Base-by-base conservation (phyloP, 805 yeast species). In the Ogataea methanolica region DNA sequence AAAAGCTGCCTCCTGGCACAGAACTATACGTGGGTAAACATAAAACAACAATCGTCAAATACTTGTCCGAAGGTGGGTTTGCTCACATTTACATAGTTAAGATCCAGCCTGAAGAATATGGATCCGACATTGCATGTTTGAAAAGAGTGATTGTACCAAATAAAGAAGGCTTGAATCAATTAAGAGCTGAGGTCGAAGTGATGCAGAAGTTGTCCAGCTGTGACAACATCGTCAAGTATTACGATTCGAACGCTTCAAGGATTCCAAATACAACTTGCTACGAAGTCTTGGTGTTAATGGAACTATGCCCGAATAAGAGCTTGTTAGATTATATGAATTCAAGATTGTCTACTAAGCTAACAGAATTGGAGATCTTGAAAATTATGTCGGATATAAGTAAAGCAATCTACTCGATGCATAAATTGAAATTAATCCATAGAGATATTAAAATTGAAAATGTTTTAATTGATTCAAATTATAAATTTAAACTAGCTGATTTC, bases 361-460 rank as follows among this genome's bases (percentile, higher is more conserved):
- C 78, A 0, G 95, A 87, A 59, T 67, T 70, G 12, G 96, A 92
- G 66, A 85, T 94, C 39, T 70, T 89, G 50, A 83, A 80, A 51
- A 91, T 94, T 52, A 84, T 89, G 89, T 73, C 76, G 59, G 97
- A 92, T 62, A 80, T 91, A 23, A 75, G 88, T 3, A 68, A 79
- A 51, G 98, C 92, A 2, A 75, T 94, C 17, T 82, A 86, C 42
- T 83, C 82, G 57, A 89, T 94, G 96, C 99, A 92, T 68, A 75
- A 76, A 44, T 60, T 80, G 47, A 83, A 87, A 38, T 71, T 92
- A 60, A 83, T 92, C 46, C 99, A 92, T 66, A 75, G 98, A 41
- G 98, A 94, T 69, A 81, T 92, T 55, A 94, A 94, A 70, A 90
- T 94, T 53, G 98, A 92, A 63, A 94, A 92, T 66, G 97, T 92